These are phyloP conservation scores for Arabidopsis arenosa DNA, from an alignment of 345 rosid species.

Conservation along the genomic window DNA sequence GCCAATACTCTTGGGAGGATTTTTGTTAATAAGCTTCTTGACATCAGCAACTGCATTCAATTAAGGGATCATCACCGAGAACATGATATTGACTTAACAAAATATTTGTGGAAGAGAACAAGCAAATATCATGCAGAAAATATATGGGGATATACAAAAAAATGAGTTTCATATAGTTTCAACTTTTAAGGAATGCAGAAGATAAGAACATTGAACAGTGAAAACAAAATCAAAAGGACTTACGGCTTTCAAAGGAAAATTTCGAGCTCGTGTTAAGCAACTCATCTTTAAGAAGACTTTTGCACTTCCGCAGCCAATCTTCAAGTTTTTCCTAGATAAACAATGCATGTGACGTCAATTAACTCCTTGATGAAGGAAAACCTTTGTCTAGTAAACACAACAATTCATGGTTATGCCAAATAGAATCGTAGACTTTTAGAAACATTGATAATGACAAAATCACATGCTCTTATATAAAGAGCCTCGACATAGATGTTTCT, in stretches of 20 bases:
- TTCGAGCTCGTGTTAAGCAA: slow-evolving; percentile 49
- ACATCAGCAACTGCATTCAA: slow-evolving; percentile 63
- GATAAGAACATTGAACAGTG: slow-evolving; percentile 8
- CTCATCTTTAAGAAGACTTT: slow-evolving; percentile 69
- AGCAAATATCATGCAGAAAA: not conserved
- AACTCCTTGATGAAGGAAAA: slow-evolving; percentile 14
- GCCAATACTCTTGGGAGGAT: slow-evolving; percentile 59
- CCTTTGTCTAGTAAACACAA: slow-evolving; percentile 5
- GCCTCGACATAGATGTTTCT: slow-evolving; percentile 25
- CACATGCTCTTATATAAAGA: slow-evolving; percentile 6
- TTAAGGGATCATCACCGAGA: slow-evolving; percentile 20
- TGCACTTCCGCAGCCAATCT: slow-evolving; percentile 84
- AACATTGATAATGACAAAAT: slow-evolving; percentile 30
- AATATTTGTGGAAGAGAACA: not conserved
- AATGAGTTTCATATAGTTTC: slow-evolving; percentile 8
- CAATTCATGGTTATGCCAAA: slow-evolving; percentile 25
- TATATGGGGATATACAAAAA: not conserved
- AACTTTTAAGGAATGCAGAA: slow-evolving; percentile 3
- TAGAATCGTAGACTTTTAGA: slow-evolving; percentile 11
- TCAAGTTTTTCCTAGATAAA: slow-evolving; percentile 81
- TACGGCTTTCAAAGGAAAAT: slow-evolving; percentile 67
- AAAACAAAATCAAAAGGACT: slow-evolving; percentile 37
- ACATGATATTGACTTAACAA: slow-evolving; percentile 12
- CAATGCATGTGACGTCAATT: slow-evolving; percentile 23
- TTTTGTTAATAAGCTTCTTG: slow-evolving; percentile 71